Percentiles rank a stretch among this genome's conserved stretches.
These are phyloP conservation scores for Tremellales sp. DNA, from an alignment of 1,284 basidiomycete species.

Conservation along the genomic window DNA sequence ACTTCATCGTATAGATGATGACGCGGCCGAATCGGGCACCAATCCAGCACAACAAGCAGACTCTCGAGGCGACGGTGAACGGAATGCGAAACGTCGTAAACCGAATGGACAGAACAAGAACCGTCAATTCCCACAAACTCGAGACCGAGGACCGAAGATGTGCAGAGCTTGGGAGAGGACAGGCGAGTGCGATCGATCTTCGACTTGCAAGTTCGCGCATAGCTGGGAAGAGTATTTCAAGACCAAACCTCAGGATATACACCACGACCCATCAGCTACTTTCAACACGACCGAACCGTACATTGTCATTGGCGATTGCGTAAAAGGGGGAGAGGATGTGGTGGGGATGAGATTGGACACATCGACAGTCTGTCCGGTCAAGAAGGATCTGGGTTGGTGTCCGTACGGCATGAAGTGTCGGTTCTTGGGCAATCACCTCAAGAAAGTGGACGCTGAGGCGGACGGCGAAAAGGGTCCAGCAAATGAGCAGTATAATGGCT, in stretches of 20 bases:
- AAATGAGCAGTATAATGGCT: conserved; percentile 27
- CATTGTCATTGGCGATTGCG: conserved; percentile 30
- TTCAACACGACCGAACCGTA: conserved; percentile 56
- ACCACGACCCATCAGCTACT: conserved; percentile 53
- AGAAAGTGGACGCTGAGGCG: conserved; percentile 11
- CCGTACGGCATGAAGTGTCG: conserved; percentile 85
- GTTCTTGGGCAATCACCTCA: conserved; percentile 74
- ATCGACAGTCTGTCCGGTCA: conserved; percentile 63
- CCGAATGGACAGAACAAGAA: conserved; percentile 67
- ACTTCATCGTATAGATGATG: conserved; percentile 52
- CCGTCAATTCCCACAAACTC: conserved; percentile 43
- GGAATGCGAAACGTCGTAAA: conserved; percentile 43
- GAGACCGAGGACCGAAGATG: conserved; percentile 34
- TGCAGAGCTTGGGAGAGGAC: conserved; percentile 41
- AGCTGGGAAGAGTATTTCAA: conserved; percentile 71
- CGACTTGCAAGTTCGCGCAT: conserved; percentile 70
- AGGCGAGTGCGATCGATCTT: conserved; percentile 19
- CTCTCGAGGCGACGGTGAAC: conserved; percentile 5
- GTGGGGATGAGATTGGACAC: conserved; percentile 32
- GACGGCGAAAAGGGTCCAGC: conserved; percentile 49
- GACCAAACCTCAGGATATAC: conserved; percentile 70
- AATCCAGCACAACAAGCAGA: conserved; percentile 39
- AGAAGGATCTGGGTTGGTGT: conserved; percentile 71
- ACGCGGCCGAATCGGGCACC: conserved; percentile 66
- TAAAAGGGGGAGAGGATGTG: conserved; percentile 23